phyloP scores from a whole-genome alignment of 1,284 basidiomycete species.

The Melampsora larici-populina region DNA sequence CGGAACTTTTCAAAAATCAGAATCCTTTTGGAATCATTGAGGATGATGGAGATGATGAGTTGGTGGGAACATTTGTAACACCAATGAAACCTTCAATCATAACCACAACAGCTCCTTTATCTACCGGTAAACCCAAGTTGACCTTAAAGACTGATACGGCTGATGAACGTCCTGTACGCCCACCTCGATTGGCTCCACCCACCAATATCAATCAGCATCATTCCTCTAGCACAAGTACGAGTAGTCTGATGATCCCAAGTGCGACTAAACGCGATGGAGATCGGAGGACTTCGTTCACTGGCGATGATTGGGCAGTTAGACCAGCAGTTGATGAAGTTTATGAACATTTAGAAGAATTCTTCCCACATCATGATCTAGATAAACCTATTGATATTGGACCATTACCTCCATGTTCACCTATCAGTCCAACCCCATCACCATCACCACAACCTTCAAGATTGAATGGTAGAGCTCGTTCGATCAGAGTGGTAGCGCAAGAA shows the following conservation, averaged over 20 bases:
- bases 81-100: slow-evolving; percentile 38
- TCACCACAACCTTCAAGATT: slow-evolving; percentile 6
- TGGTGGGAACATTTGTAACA: slow-evolving; percentile 41
- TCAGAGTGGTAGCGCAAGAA: slow-evolving; percentile 78
- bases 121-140: slow-evolving; percentile 34
- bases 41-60: slow-evolving; percentile 34
- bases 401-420: slow-evolving; percentile 65
- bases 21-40: slow-evolving; percentile 33
- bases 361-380: slow-evolving; percentile 93
- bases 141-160: slow-evolving; percentile 20
- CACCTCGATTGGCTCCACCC: neutral
- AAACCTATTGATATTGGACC: slow-evolving; percentile 80
- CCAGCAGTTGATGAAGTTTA: slow-evolving; percentile 91
- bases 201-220: neutral
- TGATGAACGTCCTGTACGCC: neutral
- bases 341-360: slow-evolving; percentile 88
- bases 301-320: slow-evolving; percentile 62
- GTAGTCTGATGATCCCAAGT: slow-evolving; percentile 6
- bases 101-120: neutral
- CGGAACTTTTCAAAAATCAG: neutral
- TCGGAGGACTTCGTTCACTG: slow-evolving; percentile 34
- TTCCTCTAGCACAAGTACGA: neutral
- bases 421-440: slow-evolving; percentile 40
- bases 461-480: slow-evolving; percentile 64
- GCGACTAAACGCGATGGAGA: neutral